These are phyloP conservation scores for Lupinus albus DNA, from an alignment of 306 rosid genomes.

Conservation along the genomic window DNA sequence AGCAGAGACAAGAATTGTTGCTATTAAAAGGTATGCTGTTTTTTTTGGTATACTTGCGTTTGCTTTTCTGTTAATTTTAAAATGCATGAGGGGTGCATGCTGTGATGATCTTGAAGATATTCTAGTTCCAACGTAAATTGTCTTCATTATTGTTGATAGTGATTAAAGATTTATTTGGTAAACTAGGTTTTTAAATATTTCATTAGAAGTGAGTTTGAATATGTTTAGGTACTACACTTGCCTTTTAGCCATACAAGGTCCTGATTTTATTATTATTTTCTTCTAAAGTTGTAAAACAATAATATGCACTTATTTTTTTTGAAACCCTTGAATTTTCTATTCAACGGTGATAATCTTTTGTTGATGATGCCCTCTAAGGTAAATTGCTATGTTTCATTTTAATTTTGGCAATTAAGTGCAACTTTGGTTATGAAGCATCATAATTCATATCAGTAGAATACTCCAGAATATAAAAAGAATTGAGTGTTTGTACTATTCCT, in stretches of 20 bases:
- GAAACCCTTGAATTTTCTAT: background rate
- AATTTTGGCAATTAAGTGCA: background rate
- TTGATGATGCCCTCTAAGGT: background rate
- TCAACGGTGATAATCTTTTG: background rate
- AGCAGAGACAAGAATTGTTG: slow-evolving; percentile 3
- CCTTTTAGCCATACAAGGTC: too few relatives aligned
- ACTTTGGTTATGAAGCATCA: background rate
- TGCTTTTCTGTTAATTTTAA: slow-evolving; percentile 39
- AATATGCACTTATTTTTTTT: background rate
- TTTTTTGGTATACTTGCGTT: slow-evolving; percentile 33
- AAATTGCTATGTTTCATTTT: slow-evolving; percentile 1
- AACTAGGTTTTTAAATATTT: too few relatives aligned
- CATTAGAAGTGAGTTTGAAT: too few relatives aligned
- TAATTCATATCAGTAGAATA: background rate
- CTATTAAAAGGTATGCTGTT: slow-evolving; percentile 28
- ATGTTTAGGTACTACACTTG: too few relatives aligned
- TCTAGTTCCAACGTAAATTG: slow-evolving; percentile 54
- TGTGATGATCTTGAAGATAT: slow-evolving; percentile 33
- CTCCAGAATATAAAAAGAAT: background rate
- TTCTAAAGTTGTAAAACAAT: background rate
- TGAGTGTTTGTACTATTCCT: background rate
- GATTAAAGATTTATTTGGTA: too few relatives aligned
- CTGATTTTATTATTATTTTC: too few relatives aligned
- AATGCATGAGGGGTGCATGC: slow-evolving; percentile 40
- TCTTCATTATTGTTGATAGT: too few relatives aligned